Base-by-base conservation (phyloP, 2,329 filamentous ascomycete species). In the Ceratocystis destructans region DNA sequence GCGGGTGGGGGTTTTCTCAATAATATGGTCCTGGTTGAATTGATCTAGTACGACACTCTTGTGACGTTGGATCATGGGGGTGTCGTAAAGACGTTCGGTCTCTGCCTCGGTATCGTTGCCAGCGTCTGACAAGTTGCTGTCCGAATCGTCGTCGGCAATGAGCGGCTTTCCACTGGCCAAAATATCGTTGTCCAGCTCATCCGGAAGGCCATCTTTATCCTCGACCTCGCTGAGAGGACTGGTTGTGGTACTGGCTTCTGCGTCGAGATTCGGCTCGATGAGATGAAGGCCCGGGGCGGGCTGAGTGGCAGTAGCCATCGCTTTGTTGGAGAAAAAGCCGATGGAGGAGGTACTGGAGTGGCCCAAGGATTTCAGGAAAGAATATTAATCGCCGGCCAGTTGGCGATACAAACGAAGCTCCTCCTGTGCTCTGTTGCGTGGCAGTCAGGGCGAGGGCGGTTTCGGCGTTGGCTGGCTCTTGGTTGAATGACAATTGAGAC, bases 211-310 rank as follows among this genome's bases (percentile, higher is more conserved):
- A 69, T 89, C 86, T 72, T 84, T 84, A 72, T 96, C 89, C 72
- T 92, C 91, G 66, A 96, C 89, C 72, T 96, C 93, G 77, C 90
- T 96, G 71, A 97, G 81, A 72, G 91, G 94, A 76, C 93, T 97
- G 48, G 92, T 96, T 64, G 88, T 81, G 74, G 85, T 86, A 74
- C 88, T 89, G 72, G 86, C 85, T 71, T 83, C 82, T 69, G 78
- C 77, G 71, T 82, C 82, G 69, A 77, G 76, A 62, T 75, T 72
- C 68, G 78, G 75, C 69, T 77, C 76, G 68, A 73, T 73, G 63
- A 81, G 79, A 69, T 80, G 78, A 71, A 79, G 78, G 70, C 79
- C 79, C 71, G 77, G 76, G 71, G 78, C 76, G 73, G 78, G 76
- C 71, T 80, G 76, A 71, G 78, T 78, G 72, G 79, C 79, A 70